Conservation (phyloP, 78 protist genomes). For the Creolimax fragrantissima region DNA sequence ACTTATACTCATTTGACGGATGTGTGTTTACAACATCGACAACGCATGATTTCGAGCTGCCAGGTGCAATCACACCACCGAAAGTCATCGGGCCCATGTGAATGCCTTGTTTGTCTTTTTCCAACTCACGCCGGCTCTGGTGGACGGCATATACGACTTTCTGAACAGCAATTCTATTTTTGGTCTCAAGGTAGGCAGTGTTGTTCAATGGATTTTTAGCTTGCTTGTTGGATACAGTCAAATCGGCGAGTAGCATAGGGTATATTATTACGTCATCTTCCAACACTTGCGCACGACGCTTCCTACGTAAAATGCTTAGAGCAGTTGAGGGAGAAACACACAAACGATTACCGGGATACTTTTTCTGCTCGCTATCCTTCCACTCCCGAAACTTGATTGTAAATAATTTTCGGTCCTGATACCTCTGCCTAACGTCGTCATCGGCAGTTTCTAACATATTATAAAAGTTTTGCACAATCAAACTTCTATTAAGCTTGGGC, state of each 20-base stretch:
- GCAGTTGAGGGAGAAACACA: not conserved
- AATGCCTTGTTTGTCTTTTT: not conserved
- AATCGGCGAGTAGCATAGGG: not conserved
- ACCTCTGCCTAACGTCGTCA: not conserved
- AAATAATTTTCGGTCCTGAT: not conserved
- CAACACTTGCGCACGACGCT: not conserved
- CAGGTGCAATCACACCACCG: not conserved
- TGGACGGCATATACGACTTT: not conserved
- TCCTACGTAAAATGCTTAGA: not conserved
- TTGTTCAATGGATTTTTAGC: not conserved
- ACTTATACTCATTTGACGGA: not conserved
- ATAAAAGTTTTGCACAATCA: not conserved
- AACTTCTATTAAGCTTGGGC: not conserved
- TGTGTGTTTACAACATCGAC: not conserved
- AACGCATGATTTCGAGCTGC: not conserved
- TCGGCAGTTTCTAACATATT: not conserved
- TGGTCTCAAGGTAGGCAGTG: not conserved
- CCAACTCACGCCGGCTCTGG: not conserved
- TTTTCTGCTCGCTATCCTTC: too few species aligned
- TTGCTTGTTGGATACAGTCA: not conserved
- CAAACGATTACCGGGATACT: not conserved
- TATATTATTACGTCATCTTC: not conserved
- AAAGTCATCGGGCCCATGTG: not conserved
- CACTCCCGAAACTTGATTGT: too few species aligned
- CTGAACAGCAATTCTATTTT: not conserved